A percentile compares a stretch with the other conserved stretches of the same genome.
These are phyloP conservation scores for Eucalyptus erythrocorys DNA, from an alignment of 345 rosid genomes.

Conservation along the genomic window DNA sequence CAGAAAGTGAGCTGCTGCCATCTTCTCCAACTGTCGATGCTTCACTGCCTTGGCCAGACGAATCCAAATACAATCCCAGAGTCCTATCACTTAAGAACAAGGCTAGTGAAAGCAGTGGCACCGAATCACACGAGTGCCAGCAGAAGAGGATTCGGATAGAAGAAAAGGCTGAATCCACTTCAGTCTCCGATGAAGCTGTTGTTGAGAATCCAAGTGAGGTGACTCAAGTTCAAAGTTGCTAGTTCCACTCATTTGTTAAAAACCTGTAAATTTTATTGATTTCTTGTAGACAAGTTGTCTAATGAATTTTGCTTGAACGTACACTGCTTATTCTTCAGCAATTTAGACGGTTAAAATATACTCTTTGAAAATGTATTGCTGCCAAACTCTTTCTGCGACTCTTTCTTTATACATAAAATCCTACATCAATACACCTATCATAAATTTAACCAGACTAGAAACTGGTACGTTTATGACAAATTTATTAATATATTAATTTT, in stretches of 20 bases:
- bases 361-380: neutral
- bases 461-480: rapidly evolving
- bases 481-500: too few relatives aligned
- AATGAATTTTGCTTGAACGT: neutral
- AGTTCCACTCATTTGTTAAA: neutral
- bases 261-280: neutral
- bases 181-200: neutral
- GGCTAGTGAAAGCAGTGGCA: neutral
- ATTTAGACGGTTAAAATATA: neutral
- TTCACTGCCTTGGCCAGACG: neutral
- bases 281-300: neutral
- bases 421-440: too few relatives aligned
- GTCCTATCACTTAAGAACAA: neutral
- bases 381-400: neutral
- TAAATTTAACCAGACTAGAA: too few relatives aligned
- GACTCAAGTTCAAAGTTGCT: neutral
- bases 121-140: neutral
- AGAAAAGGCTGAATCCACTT: neutral
- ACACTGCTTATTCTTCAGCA: neutral
- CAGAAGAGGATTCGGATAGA: neutral
- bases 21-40: slow-evolving; percentile 6
- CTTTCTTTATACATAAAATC: neutral
- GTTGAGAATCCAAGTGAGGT: neutral
- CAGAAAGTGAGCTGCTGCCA: neutral
- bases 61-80: neutral